A percentile compares a stretch with the other conserved stretches of the same genome.
These are phyloP conservation scores for Chalaropsis ovoidea DNA, from an alignment of 2,329 filamentous ascomycete species.

Conservation along the genomic window DNA sequence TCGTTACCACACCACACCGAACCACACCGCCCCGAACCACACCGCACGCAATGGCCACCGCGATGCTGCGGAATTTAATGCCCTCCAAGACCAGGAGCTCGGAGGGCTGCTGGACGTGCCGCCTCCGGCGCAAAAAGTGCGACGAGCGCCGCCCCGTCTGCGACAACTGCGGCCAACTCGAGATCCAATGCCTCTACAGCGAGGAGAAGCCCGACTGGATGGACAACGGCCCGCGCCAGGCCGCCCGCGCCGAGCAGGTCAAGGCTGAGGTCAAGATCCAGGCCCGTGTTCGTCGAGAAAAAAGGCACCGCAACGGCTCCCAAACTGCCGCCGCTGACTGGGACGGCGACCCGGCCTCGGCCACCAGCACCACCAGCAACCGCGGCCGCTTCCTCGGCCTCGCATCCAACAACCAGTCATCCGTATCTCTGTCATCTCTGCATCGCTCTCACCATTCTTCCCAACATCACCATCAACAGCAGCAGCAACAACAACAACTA, in stretches of 20 bases:
- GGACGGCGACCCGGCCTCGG: not conserved
- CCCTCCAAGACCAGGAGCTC: conserved; percentile 25
- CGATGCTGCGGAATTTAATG: conserved; percentile 23
- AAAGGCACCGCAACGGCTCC: conserved; percentile 34
- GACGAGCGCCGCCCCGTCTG: conserved; percentile 46
- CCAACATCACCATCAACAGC: not conserved
- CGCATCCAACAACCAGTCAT: conserved; percentile 24
- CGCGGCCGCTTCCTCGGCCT: conserved; percentile 23
- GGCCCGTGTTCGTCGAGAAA: conserved; percentile 42
- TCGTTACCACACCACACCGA: not conserved
- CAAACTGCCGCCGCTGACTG: conserved; percentile 11
- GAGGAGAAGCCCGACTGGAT: conserved; percentile 48
- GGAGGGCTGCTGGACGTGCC: conserved; percentile 50
- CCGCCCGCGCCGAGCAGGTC: conserved; percentile 42
- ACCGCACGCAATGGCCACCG: conserved; percentile 9
- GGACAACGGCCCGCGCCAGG: conserved; percentile 43
- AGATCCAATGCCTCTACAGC: conserved; percentile 47
- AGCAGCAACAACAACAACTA: conserved; percentile 22
- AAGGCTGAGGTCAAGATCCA: conserved; percentile 50
- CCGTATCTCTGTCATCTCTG: conserved; percentile 21
- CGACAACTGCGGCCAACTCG: conserved; percentile 41
- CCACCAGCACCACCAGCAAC: not conserved
- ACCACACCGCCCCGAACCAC: too few species aligned
- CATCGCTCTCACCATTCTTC: conserved; percentile 8
- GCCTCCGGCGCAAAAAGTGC: conserved; percentile 52